phyloP scores from a whole-genome alignment of 2,329 filamentous ascomycete genomes.

The Monosporascus ibericus region DNA sequence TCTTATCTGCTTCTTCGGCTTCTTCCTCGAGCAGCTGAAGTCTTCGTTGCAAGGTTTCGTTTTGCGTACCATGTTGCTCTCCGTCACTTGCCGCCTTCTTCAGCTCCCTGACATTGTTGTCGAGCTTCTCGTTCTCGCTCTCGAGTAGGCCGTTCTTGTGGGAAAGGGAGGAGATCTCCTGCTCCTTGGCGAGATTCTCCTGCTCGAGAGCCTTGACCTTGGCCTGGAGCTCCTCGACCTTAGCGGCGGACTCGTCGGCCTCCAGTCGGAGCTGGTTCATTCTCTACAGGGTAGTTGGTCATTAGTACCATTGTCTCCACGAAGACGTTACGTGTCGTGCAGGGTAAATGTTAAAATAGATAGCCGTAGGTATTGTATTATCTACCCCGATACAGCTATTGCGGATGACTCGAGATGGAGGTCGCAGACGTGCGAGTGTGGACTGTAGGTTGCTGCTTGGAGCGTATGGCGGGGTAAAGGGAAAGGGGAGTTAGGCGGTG shows the following conservation, averaged over 20 bases:
- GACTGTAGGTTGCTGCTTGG: constrained; percentile 8
- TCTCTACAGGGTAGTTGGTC: constrained; percentile 52
- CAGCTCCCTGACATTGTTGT: constrained; percentile 73
- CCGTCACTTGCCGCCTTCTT: constrained; percentile 84
- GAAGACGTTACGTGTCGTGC: neutral
- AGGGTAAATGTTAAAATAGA: neutral
- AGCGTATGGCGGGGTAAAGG: constrained; percentile 26
- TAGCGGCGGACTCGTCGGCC: constrained; percentile 75
- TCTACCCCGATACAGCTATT: neutral
- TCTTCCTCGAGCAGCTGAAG: constrained; percentile 97
- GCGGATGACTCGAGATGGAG: neutral
- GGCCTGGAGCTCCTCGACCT: constrained; percentile 79
- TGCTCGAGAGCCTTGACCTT: constrained; percentile 90
- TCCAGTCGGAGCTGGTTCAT: constrained; percentile 92
- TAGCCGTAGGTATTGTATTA: neutral
- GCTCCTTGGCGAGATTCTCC: constrained; percentile 93
- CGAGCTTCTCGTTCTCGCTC: constrained; percentile 86
- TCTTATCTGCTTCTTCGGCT: constrained; percentile 94
- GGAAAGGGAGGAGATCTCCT: constrained; percentile 92
- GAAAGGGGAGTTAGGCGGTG: constrained; percentile 11
- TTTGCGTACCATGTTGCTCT: constrained; percentile 76
- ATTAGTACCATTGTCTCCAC: constrained; percentile 5
- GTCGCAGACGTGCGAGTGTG: neutral
- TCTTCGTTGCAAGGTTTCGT: constrained; percentile 85
- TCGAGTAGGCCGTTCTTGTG: constrained; percentile 95